Evolutionary conservation across 2,329 filamentous ascomycete species (phyloP), one percentile per base, ranked within the genome.

Genomic region (Diaporthe destruens): DNA sequence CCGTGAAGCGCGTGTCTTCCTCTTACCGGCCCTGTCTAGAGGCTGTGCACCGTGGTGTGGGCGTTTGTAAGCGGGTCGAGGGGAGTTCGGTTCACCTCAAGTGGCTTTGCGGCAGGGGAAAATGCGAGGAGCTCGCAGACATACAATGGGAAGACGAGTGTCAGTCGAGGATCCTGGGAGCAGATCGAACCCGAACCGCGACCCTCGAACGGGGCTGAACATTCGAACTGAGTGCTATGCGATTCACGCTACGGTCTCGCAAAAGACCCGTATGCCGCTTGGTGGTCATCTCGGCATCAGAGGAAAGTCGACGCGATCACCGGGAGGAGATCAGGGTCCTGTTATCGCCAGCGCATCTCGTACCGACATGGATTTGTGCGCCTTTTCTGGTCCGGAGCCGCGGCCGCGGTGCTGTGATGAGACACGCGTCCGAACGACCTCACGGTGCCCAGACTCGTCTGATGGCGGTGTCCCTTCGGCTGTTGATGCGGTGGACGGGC

Each of bases 71-170:
- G 18, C 20, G 18, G 2, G 54, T 69, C 12, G 36, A 25, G 7
- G 65, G 71, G 11, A 42, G 49, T 2, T 49, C 23, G 4, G 49
- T 70, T 7, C 32, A 47, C 2, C 12, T 66, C 16, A 66, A 70
- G 51, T 72, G 66, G 57, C 57, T 70, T 7, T 72, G 71, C 34
- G 49, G 44, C 39, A 14, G 6, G 5, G 11, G 5, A n/a, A 23
- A 47, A 11, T 72, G 71, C 55, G 29, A 65, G n/a, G 34, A 57
- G 39, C 39, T 51, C 23, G 71, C 57, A 14, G 53, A 51, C 3
- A 11, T 2, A 0, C 20, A 32, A 8, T 72, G 71, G 71, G 5
- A n/a, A n/a, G 36, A 25, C 14, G 42, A 54, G 3, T 69, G 71
- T 56, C 47, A 51, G 20, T 6, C 3, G 23, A 69, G 42, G 51